These are phyloP conservation scores for Oldenlandia corymbosa DNA, from an alignment of 257 asterid species.

Conservation along the genomic window DNA sequence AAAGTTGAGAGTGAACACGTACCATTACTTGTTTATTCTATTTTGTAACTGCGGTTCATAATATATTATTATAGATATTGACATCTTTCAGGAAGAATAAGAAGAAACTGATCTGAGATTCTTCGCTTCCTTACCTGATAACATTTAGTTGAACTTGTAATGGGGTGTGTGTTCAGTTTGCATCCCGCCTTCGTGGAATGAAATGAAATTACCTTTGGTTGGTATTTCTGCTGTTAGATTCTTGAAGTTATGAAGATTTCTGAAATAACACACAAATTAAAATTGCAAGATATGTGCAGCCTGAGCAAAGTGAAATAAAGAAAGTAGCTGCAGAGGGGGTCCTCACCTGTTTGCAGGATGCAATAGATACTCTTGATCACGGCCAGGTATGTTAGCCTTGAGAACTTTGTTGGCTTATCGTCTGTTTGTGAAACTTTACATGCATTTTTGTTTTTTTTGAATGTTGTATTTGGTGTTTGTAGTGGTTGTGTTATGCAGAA, in stretches of 20 bases:
- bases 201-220: neutral
- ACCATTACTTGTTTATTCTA: neutral
- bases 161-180: neutral
- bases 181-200: neutral
- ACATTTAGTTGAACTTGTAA: neutral
- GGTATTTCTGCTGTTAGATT: neutral
- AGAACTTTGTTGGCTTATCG: neutral
- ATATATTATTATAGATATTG: neutral
- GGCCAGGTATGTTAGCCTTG: slow-evolving; percentile 45
- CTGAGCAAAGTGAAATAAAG: slow-evolving; percentile 64
- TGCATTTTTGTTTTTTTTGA: neutral
- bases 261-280: neutral
- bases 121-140: neutral
- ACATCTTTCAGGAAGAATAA: neutral
- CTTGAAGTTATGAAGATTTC: neutral
- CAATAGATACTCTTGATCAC: slow-evolving; percentile 66
- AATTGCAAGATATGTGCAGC: slow-evolving; percentile 35
- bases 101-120: neutral
- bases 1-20: neutral
- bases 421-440: neutral
- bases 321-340: slow-evolving; percentile 89
- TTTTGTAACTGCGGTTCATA: neutral
- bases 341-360: slow-evolving; percentile 80
- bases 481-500: neutral
- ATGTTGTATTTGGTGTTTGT: neutral